Base-by-base conservation (phyloP, 371 early-diverging fungal species). In the Massospora cicadina region DNA sequence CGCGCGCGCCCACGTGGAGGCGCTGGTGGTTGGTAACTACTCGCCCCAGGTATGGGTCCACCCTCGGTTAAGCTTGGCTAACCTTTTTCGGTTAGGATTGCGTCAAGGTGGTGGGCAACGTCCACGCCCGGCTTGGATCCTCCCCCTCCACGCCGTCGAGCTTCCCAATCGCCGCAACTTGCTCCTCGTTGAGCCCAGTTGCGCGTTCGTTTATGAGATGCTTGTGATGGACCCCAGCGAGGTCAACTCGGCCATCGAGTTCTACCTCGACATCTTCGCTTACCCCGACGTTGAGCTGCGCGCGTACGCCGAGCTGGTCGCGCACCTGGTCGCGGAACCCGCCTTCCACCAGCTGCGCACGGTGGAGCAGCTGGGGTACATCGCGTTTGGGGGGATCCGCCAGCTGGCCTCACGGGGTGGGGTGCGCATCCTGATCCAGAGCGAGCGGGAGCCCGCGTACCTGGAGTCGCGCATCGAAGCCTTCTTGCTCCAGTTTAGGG, bases 321-420 rank as follows among this genome's bases (percentile, higher is more conserved):
- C 81, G 0, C 88, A 90, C 67, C 84, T 95, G 25, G 73, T 83
- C 1, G 76, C 82, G 63, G 93, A 95, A 70, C 91, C 95, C 13
- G 89, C 84, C 68, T 97, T 94, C 74, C 86, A 94, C 72, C 86
- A 86, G 69, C 75, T 97, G 54, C 81, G 95, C 28, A 95, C 96
- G 2, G 90, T 92, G 67, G 93, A 91, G 67, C 88, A 89, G 69
- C 75, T 91, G 26, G 90, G 91, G 23, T 91, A 91, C 66, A 67
- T 87, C 60, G 88, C 87, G 2, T 87, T 82, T 66, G 81, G 84
- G 68, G 86, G 85, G 25, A 75, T 83, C 12, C 78, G 85, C 31
- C 81, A 77, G 64, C 80, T 79, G 32, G 74, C 83, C 0, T 82
- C 83, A 0, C 74, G 76, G 1, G 75, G 82, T 67, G 88, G 89